A percentile compares a stretch with the other conserved stretches of the same genome.
Evolutionary conservation across 768 basidiomycete species (phyloP).

Genomic region (Terana coerulea): DNA sequence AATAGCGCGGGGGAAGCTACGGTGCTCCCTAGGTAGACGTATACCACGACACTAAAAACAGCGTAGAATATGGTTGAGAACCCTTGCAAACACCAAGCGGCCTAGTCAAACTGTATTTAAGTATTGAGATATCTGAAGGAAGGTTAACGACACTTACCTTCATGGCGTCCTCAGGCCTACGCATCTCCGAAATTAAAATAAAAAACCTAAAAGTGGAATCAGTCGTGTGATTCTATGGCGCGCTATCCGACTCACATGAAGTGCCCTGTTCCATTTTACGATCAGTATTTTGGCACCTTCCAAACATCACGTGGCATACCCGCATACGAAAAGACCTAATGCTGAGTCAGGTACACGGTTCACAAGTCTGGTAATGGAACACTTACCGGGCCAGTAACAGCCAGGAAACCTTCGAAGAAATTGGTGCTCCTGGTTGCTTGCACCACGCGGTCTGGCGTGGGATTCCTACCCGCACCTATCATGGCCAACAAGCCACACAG

Average conservation of each 20-base stretch:
- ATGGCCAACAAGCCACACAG: constrained; percentile 47
- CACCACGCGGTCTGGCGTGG: constrained; percentile 37
- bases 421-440: constrained; percentile 33
- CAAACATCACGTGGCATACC: constrained; percentile 28
- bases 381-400: constrained; percentile 49
- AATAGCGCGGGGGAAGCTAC: constrained; percentile 44
- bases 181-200: constrained; percentile 57
- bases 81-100: constrained; percentile 52
- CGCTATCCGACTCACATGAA: constrained; percentile 39
- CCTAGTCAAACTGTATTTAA: too few relatives aligned
- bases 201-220: constrained; percentile 40
- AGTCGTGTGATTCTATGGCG: neutral
- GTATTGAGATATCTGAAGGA: too few relatives aligned
- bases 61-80: constrained; percentile 50
- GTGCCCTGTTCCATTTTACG: constrained; percentile 35
- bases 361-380: neutral
- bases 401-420: constrained; percentile 48
- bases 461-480: constrained; percentile 46
- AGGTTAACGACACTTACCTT: constrained; percentile 45
- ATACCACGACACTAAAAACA: constrained; percentile 38
- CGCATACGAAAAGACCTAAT: constrained; percentile 47
- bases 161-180: constrained; percentile 48
- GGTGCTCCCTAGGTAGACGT: constrained; percentile 44
- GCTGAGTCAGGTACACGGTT: neutral
- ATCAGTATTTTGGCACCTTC: neutral